Conservation (phyloP, 2,329 filamentous ascomycete species). For the Cladosporium halotolerans region DNA sequence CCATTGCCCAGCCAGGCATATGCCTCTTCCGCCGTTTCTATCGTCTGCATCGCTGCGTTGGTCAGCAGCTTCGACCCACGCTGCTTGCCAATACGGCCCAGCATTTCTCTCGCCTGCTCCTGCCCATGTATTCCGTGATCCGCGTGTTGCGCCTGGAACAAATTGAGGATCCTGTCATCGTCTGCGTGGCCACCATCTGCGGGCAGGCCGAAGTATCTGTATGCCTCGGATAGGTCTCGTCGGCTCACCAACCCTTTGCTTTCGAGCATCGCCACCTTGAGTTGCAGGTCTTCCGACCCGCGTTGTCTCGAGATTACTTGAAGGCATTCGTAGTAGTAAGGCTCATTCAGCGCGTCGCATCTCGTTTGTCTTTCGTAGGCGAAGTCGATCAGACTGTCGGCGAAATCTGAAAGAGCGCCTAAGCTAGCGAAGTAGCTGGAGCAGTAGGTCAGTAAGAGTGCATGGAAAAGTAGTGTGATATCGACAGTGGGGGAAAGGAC, state of each 20-base stretch:
- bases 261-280: conserved; percentile 51
- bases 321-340: conserved; percentile 63
- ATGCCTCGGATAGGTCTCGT: conserved; percentile 53
- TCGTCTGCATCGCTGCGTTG: conserved; percentile 50
- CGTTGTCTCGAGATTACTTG: conserved; percentile 52
- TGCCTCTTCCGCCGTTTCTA: conserved; percentile 59
- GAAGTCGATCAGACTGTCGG: conserved; percentile 55
- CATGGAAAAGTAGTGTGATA: neutral
- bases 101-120: conserved; percentile 48
- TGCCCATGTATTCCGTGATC: conserved; percentile 50
- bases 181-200: conserved; percentile 39
- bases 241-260: conserved; percentile 54
- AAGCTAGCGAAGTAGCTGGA: conserved; percentile 48
- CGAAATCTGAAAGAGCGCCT: conserved; percentile 57
- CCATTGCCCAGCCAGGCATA: conserved; percentile 54
- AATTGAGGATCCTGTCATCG: conserved; percentile 57
- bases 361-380: conserved; percentile 56
- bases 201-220: conserved; percentile 52
- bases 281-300: conserved; percentile 51
- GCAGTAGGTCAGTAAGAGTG: conserved; percentile 13
- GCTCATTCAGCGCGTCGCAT: conserved; percentile 48
- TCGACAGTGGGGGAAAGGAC: neutral
- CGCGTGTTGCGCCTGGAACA: conserved; percentile 53
- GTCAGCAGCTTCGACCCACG: conserved; percentile 53
- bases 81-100: conserved; percentile 55